Base-by-base conservation (phyloP, 306 rosid species). In the Casuarina glauca region DNA sequence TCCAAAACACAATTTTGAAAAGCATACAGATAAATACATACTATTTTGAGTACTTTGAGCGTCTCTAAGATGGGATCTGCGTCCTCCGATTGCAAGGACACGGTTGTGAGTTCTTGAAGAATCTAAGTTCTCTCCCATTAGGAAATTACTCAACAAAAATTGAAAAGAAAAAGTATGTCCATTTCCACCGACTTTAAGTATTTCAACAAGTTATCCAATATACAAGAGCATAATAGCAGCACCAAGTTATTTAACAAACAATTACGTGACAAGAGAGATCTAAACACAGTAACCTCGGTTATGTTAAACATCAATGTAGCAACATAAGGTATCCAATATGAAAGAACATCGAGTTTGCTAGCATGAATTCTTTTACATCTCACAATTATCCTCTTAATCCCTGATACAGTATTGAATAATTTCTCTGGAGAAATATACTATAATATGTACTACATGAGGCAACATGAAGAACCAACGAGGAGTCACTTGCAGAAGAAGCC, bases 401-500 rank as follows among this genome's bases (percentile, higher is more conserved):
- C 11, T 46, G 50, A 46, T 9, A 46, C 11, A 46, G 10, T 12
- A 46, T 12, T 46, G 11, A 46, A 46, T 46, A 9, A 46, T 12
- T 46, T 46, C 50, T 46, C 10, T 2, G 10, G 10, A 46, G 11
- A 46, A 46, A 46, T 46, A 7, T 46, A 8, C 13, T 9, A 12
- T 9, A 46, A 10, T 52, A 52, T 13, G 57, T 6, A 16, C 11
- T 52, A 17, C 57, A 52, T 52, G 19, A 52, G 6, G 82, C 80
- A 63, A 93, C 97, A 55, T 95, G 97, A 84, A 95, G 73, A 52
- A 89, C 75, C 96, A 95, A 76, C 73, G 79, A 86, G 26, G 96
- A 90, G 74, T 95, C 99, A 74, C 93, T 89, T 73, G 97, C 85
- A 77, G 99, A 89, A 83, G 93, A 87, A 45, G 99, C 97, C 64